Evolutionary conservation across 331 rosid species (phyloP), one percentile per base, ranked within the genome.

Genomic region (Malus hybrid): DNA sequence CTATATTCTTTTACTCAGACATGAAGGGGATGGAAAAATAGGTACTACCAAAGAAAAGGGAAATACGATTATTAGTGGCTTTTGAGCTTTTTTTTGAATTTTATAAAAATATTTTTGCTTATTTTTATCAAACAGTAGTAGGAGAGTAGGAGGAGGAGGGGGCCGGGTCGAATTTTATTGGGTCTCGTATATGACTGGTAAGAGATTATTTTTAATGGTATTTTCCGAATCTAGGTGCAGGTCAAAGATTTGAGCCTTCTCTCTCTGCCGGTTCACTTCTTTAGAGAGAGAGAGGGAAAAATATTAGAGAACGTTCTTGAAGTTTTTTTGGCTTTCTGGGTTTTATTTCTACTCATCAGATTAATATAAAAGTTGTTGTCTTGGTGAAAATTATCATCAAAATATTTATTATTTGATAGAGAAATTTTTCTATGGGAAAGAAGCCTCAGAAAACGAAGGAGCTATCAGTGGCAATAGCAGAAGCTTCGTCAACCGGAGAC

Each of bases 391-490:
- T 52, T 52, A 52, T 52, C 42, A 22, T 10, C 64, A 59, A 59
- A 59, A 24, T 20, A 24, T 9, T 59, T 22, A 22, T 59, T 15
- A 63, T n/a, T 11, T 68, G 56, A 3, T 70, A 6, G 22, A 2
- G 10, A 56, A 24, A 67, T 54, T 62, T 27, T 65, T 16, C n/a
- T 16, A 89, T 91, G 97, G 94, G 91, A 24, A 88, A 86, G 89
- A 87, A 84, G 88, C 83, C 83, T 44, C 89, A 87, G 67, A 91
- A 89, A 72, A 89, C 89, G 48, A 89, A 87, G 90, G 92, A 87
- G 60, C 86, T 89, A 76, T 89, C 92, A 14, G 90, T 86, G 29
- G 94, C 94, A 52, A 87, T 87, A 78, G 97, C 94, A 14, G 91
- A 91, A 82, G 88, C 94, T 69, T 86, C 93, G 71, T 80, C 92